phyloP scores from a whole-genome alignment of 2,329 filamentous ascomycete species.

The Xylariaceae sp. region DNA sequence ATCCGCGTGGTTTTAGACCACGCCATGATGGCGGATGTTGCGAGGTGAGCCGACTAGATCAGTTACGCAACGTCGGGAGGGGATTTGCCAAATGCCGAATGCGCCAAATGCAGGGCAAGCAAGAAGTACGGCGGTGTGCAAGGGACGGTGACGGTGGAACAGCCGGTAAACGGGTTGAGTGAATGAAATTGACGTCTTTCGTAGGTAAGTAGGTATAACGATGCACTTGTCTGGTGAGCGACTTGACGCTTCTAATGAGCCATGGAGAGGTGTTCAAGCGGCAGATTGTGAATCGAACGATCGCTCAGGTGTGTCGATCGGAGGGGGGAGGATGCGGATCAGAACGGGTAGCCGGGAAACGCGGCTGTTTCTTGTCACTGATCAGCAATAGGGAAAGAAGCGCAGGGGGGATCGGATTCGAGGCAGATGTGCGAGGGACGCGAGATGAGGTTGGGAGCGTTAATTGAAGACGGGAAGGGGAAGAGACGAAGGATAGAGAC shows the following conservation, averaged over 20 bases:
- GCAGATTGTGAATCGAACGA: neutral
- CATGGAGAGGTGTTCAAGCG: neutral
- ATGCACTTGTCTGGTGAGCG: neutral
- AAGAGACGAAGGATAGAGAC: neutral
- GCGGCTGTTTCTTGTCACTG: neutral
- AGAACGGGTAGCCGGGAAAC: neutral
- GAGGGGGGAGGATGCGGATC: neutral
- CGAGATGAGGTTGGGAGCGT: neutral
- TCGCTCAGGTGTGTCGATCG: neutral
- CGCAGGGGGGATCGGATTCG: neutral
- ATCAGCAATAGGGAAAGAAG: neutral
- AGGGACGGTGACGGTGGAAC: neutral
- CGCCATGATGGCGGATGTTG: conserved; percentile 52
- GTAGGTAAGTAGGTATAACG: neutral
- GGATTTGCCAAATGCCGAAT: neutral
- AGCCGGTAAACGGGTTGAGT: neutral
- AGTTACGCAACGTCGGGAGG: neutral
- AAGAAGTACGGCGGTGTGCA: neutral
- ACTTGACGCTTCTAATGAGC: neutral
- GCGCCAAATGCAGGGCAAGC: neutral
- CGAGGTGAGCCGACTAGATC: neutral
- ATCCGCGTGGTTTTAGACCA: conserved; percentile 93
- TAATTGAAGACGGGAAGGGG: neutral
- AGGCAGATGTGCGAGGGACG: neutral
- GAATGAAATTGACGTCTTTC: too few species aligned